Conservation (phyloP, 371 early-diverging fungal species). For the Zopfochytrium polystomum region DNA sequence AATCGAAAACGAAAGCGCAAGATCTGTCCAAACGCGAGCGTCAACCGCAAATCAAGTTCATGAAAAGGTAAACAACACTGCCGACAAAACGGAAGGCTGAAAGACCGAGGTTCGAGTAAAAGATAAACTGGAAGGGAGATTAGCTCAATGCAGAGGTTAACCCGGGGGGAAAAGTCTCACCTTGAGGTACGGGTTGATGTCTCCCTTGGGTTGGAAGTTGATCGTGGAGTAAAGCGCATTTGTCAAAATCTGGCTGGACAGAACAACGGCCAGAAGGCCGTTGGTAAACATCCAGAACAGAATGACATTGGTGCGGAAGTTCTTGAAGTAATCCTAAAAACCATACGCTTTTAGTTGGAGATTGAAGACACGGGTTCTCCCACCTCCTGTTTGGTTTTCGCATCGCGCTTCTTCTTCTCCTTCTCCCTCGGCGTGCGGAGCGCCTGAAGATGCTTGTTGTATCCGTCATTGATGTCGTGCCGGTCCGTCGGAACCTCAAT, state of each 20-base stretch:
- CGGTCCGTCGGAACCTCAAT: conserved; percentile 73
- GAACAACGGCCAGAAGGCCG: conserved; percentile 60
- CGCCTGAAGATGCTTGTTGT: conserved; percentile 69
- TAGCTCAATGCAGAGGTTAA: conserved; percentile 1
- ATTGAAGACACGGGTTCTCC: no score
- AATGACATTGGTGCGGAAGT: conserved; percentile 78
- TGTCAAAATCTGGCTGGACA: conserved; percentile 28
- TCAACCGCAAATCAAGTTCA: neutral
- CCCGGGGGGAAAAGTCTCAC: conserved; percentile 12
- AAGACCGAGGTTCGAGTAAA: conserved; percentile 77
- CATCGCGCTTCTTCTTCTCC: conserved; percentile 61
- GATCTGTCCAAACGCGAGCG: conserved; percentile 1
- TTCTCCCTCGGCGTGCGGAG: conserved; percentile 29
- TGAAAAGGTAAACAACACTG: conserved; percentile 49
- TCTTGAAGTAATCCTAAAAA: conserved; percentile 84
- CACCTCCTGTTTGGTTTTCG: conserved; percentile 72
- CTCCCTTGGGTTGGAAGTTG: conserved; percentile 21
- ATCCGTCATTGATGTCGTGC: conserved; percentile 53
- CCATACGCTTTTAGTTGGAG: no score
- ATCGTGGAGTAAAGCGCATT: conserved; percentile 9
- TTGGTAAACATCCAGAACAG: conserved; percentile 83
- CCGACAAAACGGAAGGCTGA: conserved; percentile 71
- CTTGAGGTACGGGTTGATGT: conserved; percentile 70
- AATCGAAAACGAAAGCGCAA: no score
- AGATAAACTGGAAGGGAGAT: conserved; percentile 54